Base-by-base conservation (phyloP, 176 grass and related monocot species). In the Thalia dealbata region DNA sequence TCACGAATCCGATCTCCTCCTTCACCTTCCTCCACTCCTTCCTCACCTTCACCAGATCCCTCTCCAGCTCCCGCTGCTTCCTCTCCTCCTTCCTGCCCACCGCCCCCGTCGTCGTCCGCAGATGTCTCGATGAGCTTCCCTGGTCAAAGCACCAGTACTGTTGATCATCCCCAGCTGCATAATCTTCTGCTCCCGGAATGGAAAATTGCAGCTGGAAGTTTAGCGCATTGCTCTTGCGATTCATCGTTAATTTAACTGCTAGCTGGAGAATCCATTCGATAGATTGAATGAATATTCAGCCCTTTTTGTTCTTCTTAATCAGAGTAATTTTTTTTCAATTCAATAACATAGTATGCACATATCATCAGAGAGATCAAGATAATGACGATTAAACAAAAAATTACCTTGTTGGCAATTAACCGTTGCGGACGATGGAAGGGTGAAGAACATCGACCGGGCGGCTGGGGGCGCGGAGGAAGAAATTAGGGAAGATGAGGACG, bases 61-160 rank as follows among this genome's bases (percentile, higher is more conserved):
- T 89, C 79, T 84, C 83, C 44, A 85, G 61, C 44, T 75, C 84
- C 46, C 81, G 83, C 52, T 79, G 78, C 44, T 84, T 83, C 67
- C 86, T 92, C 42, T 41, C 73, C 25, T 80, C 82, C 71, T 64
- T 73, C 48, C 67, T 63, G 70, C 80, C 67, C 18, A 61, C 21
- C 26, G 43, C 72, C 45, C 80, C 67, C 18, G 50, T 15, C 26
- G 43, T 76, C 45, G 38, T 38, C 32, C 81, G 18, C 3, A 6
- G 52, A 51, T 52, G 32, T 73, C 68, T 70, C 1, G 63, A 86
- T 12, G 86, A 58, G 30, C 43, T 80, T 50, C 82, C 79, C 48
- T 83, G 82, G 0, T 78, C 65, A 11, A 4, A 50, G 32, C 61
- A 62, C 73, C 55, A n/a, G n/a, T n/a, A 62, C 23, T 64, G 21